Evolutionary conservation across 306 rosid genomes (phyloP).

Genomic region (Prunus mume): DNA sequence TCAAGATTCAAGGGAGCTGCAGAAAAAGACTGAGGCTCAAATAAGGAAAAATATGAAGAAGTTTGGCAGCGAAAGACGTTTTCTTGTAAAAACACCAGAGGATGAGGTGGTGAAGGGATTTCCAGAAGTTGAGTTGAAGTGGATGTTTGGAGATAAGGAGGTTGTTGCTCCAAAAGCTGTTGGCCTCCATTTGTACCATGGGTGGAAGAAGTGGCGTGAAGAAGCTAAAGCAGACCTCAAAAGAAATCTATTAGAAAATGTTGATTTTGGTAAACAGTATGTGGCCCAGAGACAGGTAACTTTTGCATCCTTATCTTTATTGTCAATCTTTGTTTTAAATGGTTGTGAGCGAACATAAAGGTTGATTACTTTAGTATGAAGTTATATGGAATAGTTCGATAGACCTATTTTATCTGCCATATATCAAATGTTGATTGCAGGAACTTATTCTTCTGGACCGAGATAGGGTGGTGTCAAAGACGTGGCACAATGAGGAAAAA

Average conservation of each 20-base stretch:
- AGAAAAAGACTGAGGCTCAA: conserved; percentile 55
- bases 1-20: conserved; percentile 71
- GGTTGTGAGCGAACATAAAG: background rate
- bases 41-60: conserved; percentile 61
- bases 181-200: conserved; percentile 74
- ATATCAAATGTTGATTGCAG: conserved; percentile 41
- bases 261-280: conserved; percentile 64
- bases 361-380: conserved; percentile 6
- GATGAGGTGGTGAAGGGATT: conserved; percentile 80
- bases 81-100: conserved; percentile 57
- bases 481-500: conserved; percentile 86
- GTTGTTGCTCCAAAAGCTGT: conserved; percentile 77
- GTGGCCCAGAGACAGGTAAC: conserved; percentile 71
- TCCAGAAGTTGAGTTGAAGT: conserved; percentile 83
- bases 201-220: conserved; percentile 94
- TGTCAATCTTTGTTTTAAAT: background rate
- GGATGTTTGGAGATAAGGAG: conserved; percentile 90
- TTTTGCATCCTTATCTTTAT: conserved; percentile 8
- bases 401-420: conserved; percentile 14
- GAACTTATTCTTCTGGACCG: conserved; percentile 80
- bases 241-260: conserved; percentile 57
- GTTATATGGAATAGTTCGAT: conserved; percentile 19
- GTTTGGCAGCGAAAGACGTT: conserved; percentile 65
- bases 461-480: conserved; percentile 80
- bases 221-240: conserved; percentile 75